Evolutionary conservation across 2,329 filamentous ascomycete genomes (phyloP).

Genomic region (Hirsutella minnesotensis): DNA sequence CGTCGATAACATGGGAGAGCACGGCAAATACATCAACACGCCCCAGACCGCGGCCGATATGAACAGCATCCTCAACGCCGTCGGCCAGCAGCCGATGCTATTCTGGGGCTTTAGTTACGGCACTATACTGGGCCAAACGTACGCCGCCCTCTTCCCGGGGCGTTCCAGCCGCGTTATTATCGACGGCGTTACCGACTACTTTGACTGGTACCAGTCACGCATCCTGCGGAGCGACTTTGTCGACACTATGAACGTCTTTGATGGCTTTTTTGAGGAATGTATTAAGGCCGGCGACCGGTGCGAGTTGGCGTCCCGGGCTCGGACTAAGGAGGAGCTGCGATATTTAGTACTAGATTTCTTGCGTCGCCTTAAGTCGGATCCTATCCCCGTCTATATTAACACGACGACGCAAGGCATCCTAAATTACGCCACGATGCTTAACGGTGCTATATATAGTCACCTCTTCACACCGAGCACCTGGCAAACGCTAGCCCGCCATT

Average conservation of each 20-base stretch:
- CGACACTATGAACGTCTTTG: constrained; percentile 17
- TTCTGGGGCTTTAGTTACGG: too few species aligned
- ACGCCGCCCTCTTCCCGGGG: too few species aligned
- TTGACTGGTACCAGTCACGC: constrained; percentile 18
- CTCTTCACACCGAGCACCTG: too few species aligned
- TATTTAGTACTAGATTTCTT: constrained; percentile 20
- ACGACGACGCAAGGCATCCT: constrained; percentile 24
- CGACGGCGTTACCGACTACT: constrained; percentile 19
- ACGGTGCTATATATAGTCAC: too few species aligned
- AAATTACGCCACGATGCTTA: constrained; percentile 21
- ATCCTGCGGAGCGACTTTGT: constrained; percentile 14
- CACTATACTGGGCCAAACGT: too few species aligned
- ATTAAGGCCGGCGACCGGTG: constrained; percentile 32
- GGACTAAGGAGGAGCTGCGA: constrained; percentile 22
- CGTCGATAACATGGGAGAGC: constrained; percentile 28
- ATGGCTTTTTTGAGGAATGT: constrained; percentile 23
- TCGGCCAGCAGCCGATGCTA: too few species aligned
- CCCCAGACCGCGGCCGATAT: too few species aligned
- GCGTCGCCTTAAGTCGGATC: constrained; percentile 21
- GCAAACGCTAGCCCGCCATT: too few species aligned
- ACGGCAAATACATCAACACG: too few species aligned
- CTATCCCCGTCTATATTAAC: constrained; percentile 30
- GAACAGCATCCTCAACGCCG: too few species aligned
- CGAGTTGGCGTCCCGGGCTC: constrained; percentile 23
- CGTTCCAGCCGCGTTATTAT: too few species aligned